Conservation (phyloP, 768 basidiomycete species). For the Leucocoprinus sp. region DNA sequence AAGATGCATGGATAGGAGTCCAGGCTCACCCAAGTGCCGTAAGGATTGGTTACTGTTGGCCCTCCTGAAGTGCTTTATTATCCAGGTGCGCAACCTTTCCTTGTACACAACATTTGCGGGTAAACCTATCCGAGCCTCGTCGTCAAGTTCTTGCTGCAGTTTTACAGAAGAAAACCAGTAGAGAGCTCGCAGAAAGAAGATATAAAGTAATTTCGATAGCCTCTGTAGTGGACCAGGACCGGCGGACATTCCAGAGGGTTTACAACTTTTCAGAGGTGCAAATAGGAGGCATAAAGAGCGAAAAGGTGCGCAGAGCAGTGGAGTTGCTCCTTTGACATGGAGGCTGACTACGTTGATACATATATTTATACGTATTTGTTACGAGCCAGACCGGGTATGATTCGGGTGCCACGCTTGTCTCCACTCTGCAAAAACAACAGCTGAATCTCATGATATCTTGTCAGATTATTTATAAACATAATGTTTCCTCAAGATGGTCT, state of each 20-base stretch:
- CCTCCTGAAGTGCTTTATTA: not conserved
- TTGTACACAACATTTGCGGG: not conserved
- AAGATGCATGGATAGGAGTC: not conserved
- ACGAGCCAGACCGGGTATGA: too few species aligned
- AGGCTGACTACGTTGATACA: conserved; percentile 7
- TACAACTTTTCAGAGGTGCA: not conserved
- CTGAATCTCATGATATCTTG: too few species aligned
- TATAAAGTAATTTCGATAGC: not conserved
- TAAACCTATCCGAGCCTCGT: conserved; percentile 4
- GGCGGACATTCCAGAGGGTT: not conserved
- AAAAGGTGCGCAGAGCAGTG: too few species aligned
- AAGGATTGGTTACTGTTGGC: not conserved
- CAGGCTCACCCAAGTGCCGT: not conserved
- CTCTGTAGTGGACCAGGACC: not conserved
- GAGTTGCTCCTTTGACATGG: too few species aligned
- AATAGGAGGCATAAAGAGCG: too few species aligned
- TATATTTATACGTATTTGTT: too few species aligned
- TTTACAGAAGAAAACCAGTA: not conserved
- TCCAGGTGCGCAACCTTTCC: not conserved
- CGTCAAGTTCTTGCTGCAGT: not conserved
- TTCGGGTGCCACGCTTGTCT: too few species aligned
- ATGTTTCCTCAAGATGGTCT: too few species aligned
- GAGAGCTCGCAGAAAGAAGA: not conserved
- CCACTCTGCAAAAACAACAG: too few species aligned
- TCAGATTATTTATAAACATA: too few species aligned